A percentile compares a stretch with the other conserved stretches of the same genome.
phyloP scores from a whole-genome alignment of 2,329 filamentous ascomycete genomes.

The Teratosphaeriaceae sp. region DNA sequence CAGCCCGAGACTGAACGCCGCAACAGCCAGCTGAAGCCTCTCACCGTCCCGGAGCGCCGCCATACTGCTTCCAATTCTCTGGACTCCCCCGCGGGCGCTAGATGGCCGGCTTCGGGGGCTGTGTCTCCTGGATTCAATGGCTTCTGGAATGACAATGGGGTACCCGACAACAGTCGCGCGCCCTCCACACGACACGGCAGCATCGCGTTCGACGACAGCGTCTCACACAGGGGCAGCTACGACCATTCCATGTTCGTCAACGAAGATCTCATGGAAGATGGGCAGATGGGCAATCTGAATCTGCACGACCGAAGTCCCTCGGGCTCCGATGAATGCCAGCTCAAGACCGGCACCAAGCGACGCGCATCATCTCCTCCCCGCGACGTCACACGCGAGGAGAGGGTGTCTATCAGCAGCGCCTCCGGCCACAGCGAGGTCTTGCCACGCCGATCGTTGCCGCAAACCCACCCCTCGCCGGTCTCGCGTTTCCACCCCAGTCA shows the following conservation, averaged over 20 bases:
- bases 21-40: conserved; percentile 38
- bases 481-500: conserved; percentile 50
- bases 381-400: conserved; percentile 45
- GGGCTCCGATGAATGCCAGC: conserved; percentile 37
- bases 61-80: conserved; percentile 26
- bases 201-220: conserved; percentile 35
- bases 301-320: conserved; percentile 48
- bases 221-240: conserved; percentile 55
- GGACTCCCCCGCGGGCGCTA: conserved; percentile 32
- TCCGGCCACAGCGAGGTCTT: conserved; percentile 42
- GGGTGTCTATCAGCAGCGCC: conserved; percentile 38
- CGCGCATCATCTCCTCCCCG: conserved; percentile 58
- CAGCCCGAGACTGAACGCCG: conserved; percentile 35
- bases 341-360: conserved; percentile 54
- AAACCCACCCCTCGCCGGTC: conserved; percentile 47
- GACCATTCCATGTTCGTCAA: conserved; percentile 51
- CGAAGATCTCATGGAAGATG: conserved; percentile 50
- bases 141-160: conserved; percentile 34
- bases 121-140: conserved; percentile 40
- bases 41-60: conserved; percentile 39
- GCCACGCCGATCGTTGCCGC: conserved; percentile 49
- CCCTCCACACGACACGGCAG: conserved; percentile 34
- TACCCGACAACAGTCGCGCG: conserved; percentile 19
- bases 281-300: conserved; percentile 44
- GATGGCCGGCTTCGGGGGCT: conserved; percentile 36